Evolutionary conservation across 1,284 basidiomycete genomes (phyloP).

Genomic region (Dichomitus squalens): DNA sequence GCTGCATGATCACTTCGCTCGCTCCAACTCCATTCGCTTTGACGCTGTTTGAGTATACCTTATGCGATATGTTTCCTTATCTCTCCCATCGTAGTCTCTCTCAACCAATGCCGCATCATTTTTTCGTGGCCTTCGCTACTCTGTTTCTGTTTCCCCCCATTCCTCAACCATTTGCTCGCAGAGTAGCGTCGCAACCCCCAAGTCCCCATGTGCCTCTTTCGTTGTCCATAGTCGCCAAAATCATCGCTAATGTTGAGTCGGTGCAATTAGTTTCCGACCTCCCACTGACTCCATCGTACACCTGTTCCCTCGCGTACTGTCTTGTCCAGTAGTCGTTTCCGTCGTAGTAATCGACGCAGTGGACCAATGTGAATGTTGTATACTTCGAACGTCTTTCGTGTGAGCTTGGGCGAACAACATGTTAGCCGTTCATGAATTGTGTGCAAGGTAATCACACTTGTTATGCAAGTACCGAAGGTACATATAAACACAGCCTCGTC

Average conservation of each 20-base stretch:
- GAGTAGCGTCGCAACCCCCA: slow-evolving; percentile 52
- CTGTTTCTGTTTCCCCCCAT: slow-evolving; percentile 33
- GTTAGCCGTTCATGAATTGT: neutral
- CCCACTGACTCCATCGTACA: slow-evolving; percentile 3
- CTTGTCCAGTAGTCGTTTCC: neutral
- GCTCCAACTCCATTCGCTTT: slow-evolving; percentile 10
- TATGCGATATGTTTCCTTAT: slow-evolving; percentile 27
- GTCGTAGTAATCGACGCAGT: neutral
- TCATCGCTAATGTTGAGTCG: slow-evolving; percentile 21
- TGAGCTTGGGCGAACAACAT: neutral
- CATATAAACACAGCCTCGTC: too few species aligned
- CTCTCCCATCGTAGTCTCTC: slow-evolving; percentile 20
- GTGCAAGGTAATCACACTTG: neutral
- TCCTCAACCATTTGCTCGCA: slow-evolving; percentile 43
- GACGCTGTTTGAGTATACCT: slow-evolving; percentile 27
- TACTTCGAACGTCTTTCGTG: neutral
- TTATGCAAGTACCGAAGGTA: too few species aligned
- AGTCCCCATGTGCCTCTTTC: slow-evolving; percentile 24
- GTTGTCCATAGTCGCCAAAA: slow-evolving; percentile 13
- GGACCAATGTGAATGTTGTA: slow-evolving; percentile 1
- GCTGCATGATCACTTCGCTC: slow-evolving; percentile 26
- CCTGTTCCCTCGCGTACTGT: neutral
- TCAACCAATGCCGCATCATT: slow-evolving; percentile 17
- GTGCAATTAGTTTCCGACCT: slow-evolving; percentile 18
- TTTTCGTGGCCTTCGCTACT: slow-evolving; percentile 46